Evolutionary conservation across 257 asterid genomes (phyloP).

Genomic region (Lycium ferocissimum): DNA sequence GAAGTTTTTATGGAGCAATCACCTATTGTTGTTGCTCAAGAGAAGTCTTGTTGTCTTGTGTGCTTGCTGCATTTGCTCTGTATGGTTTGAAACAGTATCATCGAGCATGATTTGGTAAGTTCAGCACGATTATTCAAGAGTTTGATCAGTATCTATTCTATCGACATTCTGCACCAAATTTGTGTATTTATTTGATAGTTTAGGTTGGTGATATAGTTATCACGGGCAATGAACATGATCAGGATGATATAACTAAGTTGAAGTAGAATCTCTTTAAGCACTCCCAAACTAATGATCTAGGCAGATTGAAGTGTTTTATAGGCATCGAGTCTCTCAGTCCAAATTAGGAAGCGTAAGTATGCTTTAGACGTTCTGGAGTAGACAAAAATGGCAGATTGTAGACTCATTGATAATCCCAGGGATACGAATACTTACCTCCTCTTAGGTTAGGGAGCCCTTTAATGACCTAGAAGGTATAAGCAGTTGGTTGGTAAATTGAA

Average conservation of each 20-base stretch:
- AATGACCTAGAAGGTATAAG: constrained; percentile 4
- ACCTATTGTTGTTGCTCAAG: background rate
- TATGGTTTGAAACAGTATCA: background rate
- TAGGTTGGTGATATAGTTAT: constrained; percentile 1
- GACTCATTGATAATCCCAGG: background rate
- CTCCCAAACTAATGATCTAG: background rate
- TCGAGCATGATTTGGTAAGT: background rate
- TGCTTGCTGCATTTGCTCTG: background rate
- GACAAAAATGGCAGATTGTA: background rate
- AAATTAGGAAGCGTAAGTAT: background rate
- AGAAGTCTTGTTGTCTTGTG: background rate
- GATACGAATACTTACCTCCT: background rate
- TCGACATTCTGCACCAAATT: background rate
- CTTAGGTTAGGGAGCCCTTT: background rate
- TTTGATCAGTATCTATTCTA: constrained; percentile 1
- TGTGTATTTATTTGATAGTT: background rate
- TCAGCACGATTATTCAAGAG: background rate
- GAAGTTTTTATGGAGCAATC: background rate
- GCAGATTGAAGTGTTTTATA: background rate
- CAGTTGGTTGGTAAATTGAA: background rate
- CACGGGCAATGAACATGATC: background rate
- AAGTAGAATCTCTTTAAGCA: no score
- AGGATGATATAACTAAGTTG: no score
- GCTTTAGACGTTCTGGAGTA: background rate
- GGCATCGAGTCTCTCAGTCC: background rate